Evolutionary conservation across 106 monocot species (phyloP).

Genomic region (Dendrobium huoshanense): DNA sequence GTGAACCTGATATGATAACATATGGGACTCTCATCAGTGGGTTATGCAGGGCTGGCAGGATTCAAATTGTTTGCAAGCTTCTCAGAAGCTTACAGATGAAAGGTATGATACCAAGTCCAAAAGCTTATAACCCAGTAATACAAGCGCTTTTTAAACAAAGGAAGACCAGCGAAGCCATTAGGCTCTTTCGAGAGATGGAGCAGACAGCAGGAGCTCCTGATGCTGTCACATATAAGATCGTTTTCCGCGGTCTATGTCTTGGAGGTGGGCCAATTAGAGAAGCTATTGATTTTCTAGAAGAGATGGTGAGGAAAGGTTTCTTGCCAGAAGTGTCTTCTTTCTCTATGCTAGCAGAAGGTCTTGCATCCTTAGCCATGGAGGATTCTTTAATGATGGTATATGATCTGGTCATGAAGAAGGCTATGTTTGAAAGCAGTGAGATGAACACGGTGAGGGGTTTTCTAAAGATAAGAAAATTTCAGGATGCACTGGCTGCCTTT

Average conservation of each 20-base stretch:
- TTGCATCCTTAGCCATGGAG: constrained; percentile 74
- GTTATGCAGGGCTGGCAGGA: constrained; percentile 53
- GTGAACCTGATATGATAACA: constrained; percentile 61
- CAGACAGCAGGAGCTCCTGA: constrained; percentile 62
- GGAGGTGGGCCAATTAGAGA: constrained; percentile 84
- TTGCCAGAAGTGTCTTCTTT: constrained; percentile 70
- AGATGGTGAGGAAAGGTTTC: constrained; percentile 65
- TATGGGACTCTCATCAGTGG: constrained; percentile 59
- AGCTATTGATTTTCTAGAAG: constrained; percentile 78
- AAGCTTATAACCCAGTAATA: constrained; percentile 87
- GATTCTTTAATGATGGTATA: constrained; percentile 44
- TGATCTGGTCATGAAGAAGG: constrained; percentile 62
- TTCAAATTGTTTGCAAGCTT: constrained; percentile 52
- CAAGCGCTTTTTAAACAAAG: constrained; percentile 79
- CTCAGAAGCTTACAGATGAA: constrained; percentile 68
- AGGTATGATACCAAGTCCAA: constrained; percentile 70
- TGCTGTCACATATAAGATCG: constrained; percentile 75
- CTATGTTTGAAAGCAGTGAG: constrained; percentile 38
- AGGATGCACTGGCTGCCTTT: constrained; percentile 62
- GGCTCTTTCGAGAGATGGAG: constrained; percentile 86
- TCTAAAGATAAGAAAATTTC: constrained; percentile 61
- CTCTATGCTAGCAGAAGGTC: constrained; percentile 78
- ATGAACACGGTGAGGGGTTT: constrained; percentile 62
- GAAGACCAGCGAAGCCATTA: constrained; percentile 61
- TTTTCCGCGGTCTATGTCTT: constrained; percentile 68